Evolutionary conservation across 2,329 filamentous ascomycete species (phyloP).

Genomic region (Blumeria hordei): DNA sequence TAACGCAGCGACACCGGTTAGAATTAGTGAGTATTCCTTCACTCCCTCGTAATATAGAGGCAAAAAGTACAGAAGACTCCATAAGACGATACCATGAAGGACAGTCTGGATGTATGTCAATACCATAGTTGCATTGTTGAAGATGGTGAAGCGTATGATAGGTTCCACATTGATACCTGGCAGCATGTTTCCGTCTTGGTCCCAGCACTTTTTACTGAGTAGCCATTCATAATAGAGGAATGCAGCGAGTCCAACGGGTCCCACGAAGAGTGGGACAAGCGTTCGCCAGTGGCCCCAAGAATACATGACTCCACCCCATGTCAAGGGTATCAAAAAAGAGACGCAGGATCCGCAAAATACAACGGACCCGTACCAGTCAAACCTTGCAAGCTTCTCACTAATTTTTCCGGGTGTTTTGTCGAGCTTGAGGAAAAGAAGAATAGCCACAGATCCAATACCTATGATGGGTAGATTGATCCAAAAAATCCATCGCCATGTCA

Average conservation of each 20-base stretch:
- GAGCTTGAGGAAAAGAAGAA: constrained; percentile 12
- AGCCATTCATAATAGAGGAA: constrained; percentile 28
- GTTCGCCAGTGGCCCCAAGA: constrained; percentile 37
- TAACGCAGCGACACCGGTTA: constrained; percentile 30
- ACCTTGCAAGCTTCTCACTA: constrained; percentile 18
- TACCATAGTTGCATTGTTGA: constrained; percentile 22
- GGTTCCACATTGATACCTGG: constrained; percentile 10
- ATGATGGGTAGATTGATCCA: constrained; percentile 20
- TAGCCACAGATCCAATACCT: constrained; percentile 8
- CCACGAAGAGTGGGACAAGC: constrained; percentile 34
- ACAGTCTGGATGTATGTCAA: constrained; percentile 27
- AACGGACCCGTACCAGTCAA: constrained; percentile 38
- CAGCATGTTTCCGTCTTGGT: constrained; percentile 7
- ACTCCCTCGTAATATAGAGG: constrained; percentile 27
- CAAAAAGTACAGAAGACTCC: constrained; percentile 30
- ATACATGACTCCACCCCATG: constrained; percentile 40
- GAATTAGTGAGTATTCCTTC: constrained; percentile 27
- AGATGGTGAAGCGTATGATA: constrained; percentile 21
- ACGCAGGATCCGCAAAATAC: constrained; percentile 35
- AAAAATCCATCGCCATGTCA: constrained; percentile 37
- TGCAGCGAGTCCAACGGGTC: constrained; percentile 23
- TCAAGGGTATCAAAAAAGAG: constrained; percentile 34
- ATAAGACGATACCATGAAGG: constrained; percentile 31
- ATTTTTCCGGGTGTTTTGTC: constrained; percentile 8
- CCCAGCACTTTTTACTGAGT: constrained; percentile 9